phyloP scores from a whole-genome alignment of 164 flowering plant species.

The Piper longum region DNA sequence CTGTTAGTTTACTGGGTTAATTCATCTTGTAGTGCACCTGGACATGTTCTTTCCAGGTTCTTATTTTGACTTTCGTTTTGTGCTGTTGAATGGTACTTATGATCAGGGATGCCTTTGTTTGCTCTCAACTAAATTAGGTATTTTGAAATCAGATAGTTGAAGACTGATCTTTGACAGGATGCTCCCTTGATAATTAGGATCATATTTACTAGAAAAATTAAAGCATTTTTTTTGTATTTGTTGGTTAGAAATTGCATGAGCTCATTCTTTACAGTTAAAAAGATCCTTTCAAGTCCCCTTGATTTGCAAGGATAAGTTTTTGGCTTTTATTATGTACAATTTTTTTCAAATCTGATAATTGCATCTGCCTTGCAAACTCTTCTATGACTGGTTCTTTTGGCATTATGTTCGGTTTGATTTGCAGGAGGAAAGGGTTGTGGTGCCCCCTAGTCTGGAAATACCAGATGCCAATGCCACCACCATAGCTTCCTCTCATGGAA shows the following conservation, averaged over 20 bases:
- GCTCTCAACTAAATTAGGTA: not conserved
- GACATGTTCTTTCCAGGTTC: too few species aligned
- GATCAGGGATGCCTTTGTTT: not conserved
- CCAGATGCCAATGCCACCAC: conserved; percentile 9
- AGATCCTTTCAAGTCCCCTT: not conserved
- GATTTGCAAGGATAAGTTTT: too few species aligned
- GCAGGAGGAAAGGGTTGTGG: conserved; percentile 50
- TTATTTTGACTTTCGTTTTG: not conserved
- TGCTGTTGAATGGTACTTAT: not conserved
- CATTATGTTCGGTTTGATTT: not conserved
- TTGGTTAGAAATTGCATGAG: not conserved
- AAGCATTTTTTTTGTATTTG: not conserved
- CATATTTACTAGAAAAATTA: not conserved
- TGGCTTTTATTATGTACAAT: not conserved
- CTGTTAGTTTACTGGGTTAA: too few species aligned
- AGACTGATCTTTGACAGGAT: not conserved
- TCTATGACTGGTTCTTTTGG: conserved; percentile 1
- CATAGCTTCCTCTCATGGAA: conserved; percentile 44
- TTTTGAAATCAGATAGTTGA: not conserved
- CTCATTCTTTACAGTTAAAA: not conserved
- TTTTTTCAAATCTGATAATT: not conserved
- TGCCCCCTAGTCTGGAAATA: conserved; percentile 38
- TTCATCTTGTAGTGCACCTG: too few species aligned
- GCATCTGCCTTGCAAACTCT: not conserved
- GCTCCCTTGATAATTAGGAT: not conserved